Base-by-base conservation (phyloP, 495 filamentous ascomycete species). In the Trichoderma reesei region DNA sequence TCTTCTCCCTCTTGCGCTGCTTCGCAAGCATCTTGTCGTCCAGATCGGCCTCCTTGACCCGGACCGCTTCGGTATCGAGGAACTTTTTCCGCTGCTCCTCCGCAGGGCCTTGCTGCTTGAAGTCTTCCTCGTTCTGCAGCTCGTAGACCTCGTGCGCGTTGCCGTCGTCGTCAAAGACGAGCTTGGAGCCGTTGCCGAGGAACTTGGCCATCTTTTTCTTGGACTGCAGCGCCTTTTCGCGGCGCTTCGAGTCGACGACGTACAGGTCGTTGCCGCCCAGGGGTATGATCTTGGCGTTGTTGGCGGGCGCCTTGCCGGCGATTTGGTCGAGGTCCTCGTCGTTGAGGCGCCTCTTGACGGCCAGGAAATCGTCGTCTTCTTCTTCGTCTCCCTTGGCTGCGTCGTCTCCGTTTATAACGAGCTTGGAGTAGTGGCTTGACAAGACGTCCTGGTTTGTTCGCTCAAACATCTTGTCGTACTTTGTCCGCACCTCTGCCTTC, bases 401-500 rank as follows among this genome's bases (percentile, higher is more conserved):
- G n/a, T 76, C 68, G 18, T 79, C 82, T 60, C 86, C 86, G 54
- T 89, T 85, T 63, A 83, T 85, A 67, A 97, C 82, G 63, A 98
- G 82, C 67, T 90, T 96, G 46, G 84, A 84, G 76, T 96, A 98
- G 75, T 97, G 95, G 44, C 86, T 86, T 46, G 94, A 89, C 66
- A 99, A 77, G n/a, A 99, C 86, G 66, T 95, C 90, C 68, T 96
- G 92, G 75, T 98, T 96, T 65, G 86, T 87, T 66, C 94, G 80
- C 77, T 96, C 93, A 69, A 96, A 95, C 92, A 97, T 96, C 65
- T 92, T 90, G 70, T 98, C 90, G 71, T 93, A 92, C 74, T 94
- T 96, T 31, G 94, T 98, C 54, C 90, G 82, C 6, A 92, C 90
- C 46, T 80, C 77, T 11, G 78, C 70, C 74, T 88, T 85, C 71